phyloP scores from a whole-genome alignment of 2,329 filamentous ascomycete species.

The Ophiocordyceps camponoti-saundersi region DNA sequence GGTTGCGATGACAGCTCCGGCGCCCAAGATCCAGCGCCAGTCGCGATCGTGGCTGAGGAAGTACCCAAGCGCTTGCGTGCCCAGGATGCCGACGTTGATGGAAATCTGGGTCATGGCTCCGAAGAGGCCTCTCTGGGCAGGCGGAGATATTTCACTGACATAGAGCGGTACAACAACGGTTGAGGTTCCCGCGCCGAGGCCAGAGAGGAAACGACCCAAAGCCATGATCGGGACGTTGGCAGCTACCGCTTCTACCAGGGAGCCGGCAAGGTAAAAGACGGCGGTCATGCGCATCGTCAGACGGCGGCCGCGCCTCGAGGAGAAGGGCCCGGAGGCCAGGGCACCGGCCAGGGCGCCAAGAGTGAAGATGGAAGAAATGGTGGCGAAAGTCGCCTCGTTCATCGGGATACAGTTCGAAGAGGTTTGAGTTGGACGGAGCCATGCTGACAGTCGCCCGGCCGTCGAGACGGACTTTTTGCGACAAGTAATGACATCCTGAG shows the following conservation, averaged over 20 bases:
- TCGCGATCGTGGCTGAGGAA: constrained; percentile 65
- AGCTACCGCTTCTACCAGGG: constrained; percentile 57
- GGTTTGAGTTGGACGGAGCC: constrained; percentile 12
- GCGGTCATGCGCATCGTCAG: constrained; percentile 63
- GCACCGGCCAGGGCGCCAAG: constrained; percentile 77
- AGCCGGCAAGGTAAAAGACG: constrained; percentile 59
- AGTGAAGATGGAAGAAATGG: constrained; percentile 82
- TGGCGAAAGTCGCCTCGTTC: constrained; percentile 63
- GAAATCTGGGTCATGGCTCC: constrained; percentile 77
- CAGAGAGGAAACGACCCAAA: constrained; percentile 61
- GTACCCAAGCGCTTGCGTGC: constrained; percentile 69
- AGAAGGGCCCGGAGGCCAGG: constrained; percentile 60
- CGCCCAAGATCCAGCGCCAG: constrained; percentile 72
- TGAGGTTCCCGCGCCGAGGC: constrained; percentile 70
- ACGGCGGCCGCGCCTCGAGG: constrained; percentile 59
- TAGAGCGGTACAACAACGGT: constrained; percentile 91
- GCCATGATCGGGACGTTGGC: constrained; percentile 49
- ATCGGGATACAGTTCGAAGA: constrained; percentile 76
- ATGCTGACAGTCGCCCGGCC: constrained; percentile 9
- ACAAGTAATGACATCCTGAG: constrained; percentile 86
- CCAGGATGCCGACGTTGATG: constrained; percentile 79
- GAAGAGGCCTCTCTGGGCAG: constrained; percentile 60
- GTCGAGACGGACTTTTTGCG: constrained; percentile 29
- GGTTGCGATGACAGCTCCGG: constrained; percentile 51
- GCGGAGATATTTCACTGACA: constrained; percentile 79